Evolutionary conservation across 176 grass and related monocot species (phyloP).

Genomic region (Rhynchospora tenuis): DNA sequence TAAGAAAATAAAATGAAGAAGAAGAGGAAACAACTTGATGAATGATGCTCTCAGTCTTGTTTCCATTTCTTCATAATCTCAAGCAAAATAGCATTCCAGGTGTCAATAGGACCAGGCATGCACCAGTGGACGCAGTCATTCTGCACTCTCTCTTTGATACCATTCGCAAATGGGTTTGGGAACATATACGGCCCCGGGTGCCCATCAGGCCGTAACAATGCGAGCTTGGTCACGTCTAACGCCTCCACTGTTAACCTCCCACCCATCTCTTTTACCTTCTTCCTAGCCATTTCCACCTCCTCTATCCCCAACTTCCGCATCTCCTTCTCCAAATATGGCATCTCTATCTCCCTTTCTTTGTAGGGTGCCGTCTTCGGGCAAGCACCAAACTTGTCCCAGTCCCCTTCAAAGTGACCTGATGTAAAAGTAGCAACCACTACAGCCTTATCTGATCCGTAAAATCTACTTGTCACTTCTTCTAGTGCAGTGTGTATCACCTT

Average conservation of each 20-base stretch:
- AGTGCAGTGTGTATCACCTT: conserved; percentile 48
- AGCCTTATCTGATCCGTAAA: conserved; percentile 19
- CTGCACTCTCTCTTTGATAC: conserved; percentile 32
- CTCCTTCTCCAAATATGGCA: conserved; percentile 36
- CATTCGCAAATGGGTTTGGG: conserved; percentile 41
- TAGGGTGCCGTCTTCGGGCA: conserved; percentile 52
- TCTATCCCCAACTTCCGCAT: conserved; percentile 35
- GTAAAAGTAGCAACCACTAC: conserved; percentile 63
- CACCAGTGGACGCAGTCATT: conserved; percentile 92
- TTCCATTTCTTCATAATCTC: conserved; percentile 52
- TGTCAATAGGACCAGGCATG: conserved; percentile 63
- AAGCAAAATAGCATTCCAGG: conserved; percentile 74
- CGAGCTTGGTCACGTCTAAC: conserved; percentile 49
- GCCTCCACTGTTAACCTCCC: conserved; percentile 23
- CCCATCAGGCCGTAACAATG: conserved; percentile 47
- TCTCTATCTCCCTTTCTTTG: conserved; percentile 36
- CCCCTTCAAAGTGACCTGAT: conserved; percentile 68
- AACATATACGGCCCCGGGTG: conserved; percentile 59
- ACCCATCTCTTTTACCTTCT: neutral
- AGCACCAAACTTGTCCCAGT: conserved; percentile 51
- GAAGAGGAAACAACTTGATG: neutral
- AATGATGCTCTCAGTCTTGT: neutral
- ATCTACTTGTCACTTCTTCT: conserved; percentile 17
- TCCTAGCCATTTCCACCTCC: conserved; percentile 32
- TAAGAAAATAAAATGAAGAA: neutral